These are phyloP conservation scores for Dissophora globulifera DNA, from an alignment of 192 early-diverging fungal genomes.

Conservation along the genomic window DNA sequence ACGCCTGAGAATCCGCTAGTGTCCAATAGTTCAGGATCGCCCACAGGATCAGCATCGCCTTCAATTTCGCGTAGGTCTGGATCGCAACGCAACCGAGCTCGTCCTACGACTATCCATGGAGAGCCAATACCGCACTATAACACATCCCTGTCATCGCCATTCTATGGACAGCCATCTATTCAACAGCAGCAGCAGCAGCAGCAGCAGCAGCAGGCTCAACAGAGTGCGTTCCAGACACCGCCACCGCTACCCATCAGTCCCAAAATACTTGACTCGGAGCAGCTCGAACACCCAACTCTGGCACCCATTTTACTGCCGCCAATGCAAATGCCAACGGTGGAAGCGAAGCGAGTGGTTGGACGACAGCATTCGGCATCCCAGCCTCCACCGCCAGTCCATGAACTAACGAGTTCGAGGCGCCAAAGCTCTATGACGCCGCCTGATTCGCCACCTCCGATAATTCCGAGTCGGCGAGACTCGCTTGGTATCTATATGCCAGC, in stretches of 20 bases:
- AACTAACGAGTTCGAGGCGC: background rate
- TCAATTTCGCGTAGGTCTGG: conserved; percentile 11
- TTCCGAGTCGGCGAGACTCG: conserved; percentile 29
- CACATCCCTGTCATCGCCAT: background rate
- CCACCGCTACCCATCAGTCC: background rate
- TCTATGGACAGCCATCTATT: conserved; percentile 2
- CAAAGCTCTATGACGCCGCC: conserved; percentile 18
- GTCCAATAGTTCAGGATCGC: background rate
- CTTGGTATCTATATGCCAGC: conserved; percentile 10
- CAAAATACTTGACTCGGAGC: background rate
- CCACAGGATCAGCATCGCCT: conserved; percentile 21
- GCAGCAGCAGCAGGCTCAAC: too few species aligned
- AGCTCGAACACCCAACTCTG: conserved; percentile 28
- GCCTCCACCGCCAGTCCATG: background rate
- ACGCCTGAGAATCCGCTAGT: background rate
- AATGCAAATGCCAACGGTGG: too few species aligned
- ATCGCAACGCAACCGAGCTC: conserved; percentile 11
- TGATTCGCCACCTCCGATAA: conserved; percentile 18
- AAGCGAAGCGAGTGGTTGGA: background rate
- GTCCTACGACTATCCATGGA: conserved; percentile 49
- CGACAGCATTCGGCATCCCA: background rate
- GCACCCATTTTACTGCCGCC: too few species aligned
- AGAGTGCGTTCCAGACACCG: conserved; percentile 1
- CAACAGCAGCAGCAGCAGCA: conserved; percentile 3
- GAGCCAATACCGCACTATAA: conserved; percentile 30